phyloP scores from a whole-genome alignment of 2,329 filamentous ascomycete genomes.

The Fusarium pseudocircinatum region DNA sequence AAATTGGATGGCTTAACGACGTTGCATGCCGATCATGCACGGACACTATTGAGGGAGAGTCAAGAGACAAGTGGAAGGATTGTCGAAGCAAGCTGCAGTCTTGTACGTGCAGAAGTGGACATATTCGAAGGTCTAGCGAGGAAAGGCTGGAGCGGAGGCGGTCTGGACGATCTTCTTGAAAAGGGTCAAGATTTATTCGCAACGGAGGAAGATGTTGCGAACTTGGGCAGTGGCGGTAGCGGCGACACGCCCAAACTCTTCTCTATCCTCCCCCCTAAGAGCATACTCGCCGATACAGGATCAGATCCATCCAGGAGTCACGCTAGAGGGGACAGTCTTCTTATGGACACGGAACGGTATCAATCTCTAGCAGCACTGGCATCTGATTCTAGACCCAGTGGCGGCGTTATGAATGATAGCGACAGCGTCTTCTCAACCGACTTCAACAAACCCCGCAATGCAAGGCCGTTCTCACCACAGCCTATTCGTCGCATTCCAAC shows the following conservation, averaged over 20 bases:
- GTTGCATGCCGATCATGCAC: constrained; percentile 69
- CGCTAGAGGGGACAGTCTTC: constrained; percentile 63
- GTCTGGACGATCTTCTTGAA: constrained; percentile 72
- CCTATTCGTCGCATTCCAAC: constrained; percentile 55
- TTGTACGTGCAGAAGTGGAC: constrained; percentile 75
- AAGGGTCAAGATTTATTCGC: constrained; percentile 71
- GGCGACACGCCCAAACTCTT: constrained; percentile 62
- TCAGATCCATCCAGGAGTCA: constrained; percentile 54
- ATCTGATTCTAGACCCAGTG: constrained; percentile 39
- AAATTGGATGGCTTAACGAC: constrained; percentile 71
- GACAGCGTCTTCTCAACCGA: constrained; percentile 65
- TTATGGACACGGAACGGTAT: constrained; percentile 63
- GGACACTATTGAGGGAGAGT: constrained; percentile 67
- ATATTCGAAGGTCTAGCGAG: constrained; percentile 74
- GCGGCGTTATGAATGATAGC: constrained; percentile 54
- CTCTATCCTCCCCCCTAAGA: constrained; percentile 71
- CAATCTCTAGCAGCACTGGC: constrained; percentile 66
- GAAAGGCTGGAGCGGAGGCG: constrained; percentile 74
- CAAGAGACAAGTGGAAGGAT: constrained; percentile 72
- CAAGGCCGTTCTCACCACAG: constrained; percentile 69
- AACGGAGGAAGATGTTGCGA: constrained; percentile 49
- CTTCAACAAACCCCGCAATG: constrained; percentile 62
- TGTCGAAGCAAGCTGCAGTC: constrained; percentile 70
- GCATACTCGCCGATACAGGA: constrained; percentile 65
- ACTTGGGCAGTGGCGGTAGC: constrained; percentile 47